phyloP scores from a whole-genome alignment of 805 yeast species.

The Teunomyces tritomae region DNA sequence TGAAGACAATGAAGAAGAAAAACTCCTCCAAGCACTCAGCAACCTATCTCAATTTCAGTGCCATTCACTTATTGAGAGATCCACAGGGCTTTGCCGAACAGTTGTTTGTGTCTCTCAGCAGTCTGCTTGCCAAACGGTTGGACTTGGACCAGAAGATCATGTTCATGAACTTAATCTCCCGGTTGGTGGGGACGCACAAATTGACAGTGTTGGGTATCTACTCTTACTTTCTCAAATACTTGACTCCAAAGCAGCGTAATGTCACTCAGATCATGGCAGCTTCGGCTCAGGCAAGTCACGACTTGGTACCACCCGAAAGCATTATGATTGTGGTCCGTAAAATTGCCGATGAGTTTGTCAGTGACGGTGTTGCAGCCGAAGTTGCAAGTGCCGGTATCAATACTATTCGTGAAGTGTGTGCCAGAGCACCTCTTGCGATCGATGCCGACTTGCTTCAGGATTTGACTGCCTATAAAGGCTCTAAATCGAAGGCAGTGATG shows the following conservation, averaged over 20 bases:
- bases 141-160: slow-evolving; percentile 86
- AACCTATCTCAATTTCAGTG: slow-evolving; percentile 84
- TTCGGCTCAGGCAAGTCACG: slow-evolving; percentile 94
- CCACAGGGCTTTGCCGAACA: slow-evolving; percentile 97
- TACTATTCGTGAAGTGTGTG: slow-evolving; percentile 86
- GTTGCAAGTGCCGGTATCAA: slow-evolving; percentile 98
- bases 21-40: slow-evolving; percentile 51
- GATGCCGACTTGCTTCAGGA: slow-evolving; percentile 87
- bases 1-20: slow-evolving; percentile 66
- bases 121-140: slow-evolving; percentile 66
- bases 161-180: slow-evolving; percentile 80
- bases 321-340: slow-evolving; percentile 78
- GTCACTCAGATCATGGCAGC: slow-evolving; percentile 98
- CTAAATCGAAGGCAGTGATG: slow-evolving; percentile 90
- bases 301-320: slow-evolving; percentile 94
- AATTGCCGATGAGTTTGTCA: slow-evolving; percentile 94
- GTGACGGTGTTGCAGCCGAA: slow-evolving; percentile 97
- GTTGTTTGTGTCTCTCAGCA: slow-evolving; percentile 69
- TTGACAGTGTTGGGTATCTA: slow-evolving; percentile 86
- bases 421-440: slow-evolving; percentile 94
- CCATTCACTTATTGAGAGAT: slow-evolving; percentile 89
- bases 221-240: slow-evolving; percentile 81
- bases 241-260: slow-evolving; percentile 90
- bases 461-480: slow-evolving; percentile 83
- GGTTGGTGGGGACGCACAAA: slow-evolving; percentile 93